Evolutionary conservation across 139 green algal genomes (phyloP), one percentile per base, ranked within the genome.

Genomic region (Zygnema circumcarinatum): DNA sequence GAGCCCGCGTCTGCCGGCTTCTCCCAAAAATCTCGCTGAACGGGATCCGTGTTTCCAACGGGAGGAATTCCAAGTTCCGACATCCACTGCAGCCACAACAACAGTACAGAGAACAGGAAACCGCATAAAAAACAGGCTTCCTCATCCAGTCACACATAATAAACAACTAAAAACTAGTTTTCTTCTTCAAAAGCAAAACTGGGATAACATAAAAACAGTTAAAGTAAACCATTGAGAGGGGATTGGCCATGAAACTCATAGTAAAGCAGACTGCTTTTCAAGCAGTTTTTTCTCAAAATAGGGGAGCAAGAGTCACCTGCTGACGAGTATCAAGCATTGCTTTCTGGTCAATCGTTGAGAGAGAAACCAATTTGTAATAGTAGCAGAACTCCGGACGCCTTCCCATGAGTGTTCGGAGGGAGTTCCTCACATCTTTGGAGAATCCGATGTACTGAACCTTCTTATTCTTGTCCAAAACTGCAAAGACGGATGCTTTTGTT

Each of bases 371-470:
- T 93, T 95, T 96, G 94, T 93, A 97, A 86, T 93, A 97, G 91
- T 95, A 91, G 1, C 94, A 90, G 74, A 96, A 95, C 33, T 98
- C 95, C 2, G 95, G 94, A 0, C 95, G 90, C 21, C 96, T 90
- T 40, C 92, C 91, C 40, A 98, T 92, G 2, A 98, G 72, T 1
- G 93, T 97, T 21, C 94, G 81, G 81, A 98, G 92, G 31, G 94
- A 94, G 87, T 95, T 94, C 29, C 92, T 88, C 74, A 98, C 92
- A 68, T 97, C 92, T 72, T 93, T 94, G 32, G 93, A 95, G 81
- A 98, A 98, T 1, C 96, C 96, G 3, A 98, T 92, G 88, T 96
- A 98, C 92, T 98, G 96, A 79, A 98, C 89, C 84, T 94, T 94
- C 76, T 95, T 92, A 31, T 92, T 87, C 22, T 94, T 85, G 47